These are phyloP conservation scores for Peniophora sp. DNA, from an alignment of 1,284 basidiomycete species.

Conservation along the genomic window DNA sequence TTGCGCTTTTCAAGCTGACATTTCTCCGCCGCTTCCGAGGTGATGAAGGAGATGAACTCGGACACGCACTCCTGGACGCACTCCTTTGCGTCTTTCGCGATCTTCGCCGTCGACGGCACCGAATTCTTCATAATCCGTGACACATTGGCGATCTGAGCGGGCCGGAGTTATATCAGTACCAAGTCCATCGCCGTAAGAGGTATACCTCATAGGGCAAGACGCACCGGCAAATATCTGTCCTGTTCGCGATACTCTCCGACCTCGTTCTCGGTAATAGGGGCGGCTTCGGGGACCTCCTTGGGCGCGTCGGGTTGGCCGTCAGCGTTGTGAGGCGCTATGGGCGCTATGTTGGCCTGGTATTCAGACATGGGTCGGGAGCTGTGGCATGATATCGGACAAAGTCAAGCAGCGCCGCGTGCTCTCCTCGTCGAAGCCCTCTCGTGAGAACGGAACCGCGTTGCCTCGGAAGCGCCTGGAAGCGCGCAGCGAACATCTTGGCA, in stretches of 20 bases:
- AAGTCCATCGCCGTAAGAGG: constrained; percentile 2
- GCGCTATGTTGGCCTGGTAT: constrained; percentile 45
- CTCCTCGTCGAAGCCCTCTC: too few species aligned
- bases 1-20: constrained; percentile 83
- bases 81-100: constrained; percentile 95
- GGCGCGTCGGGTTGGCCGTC: constrained; percentile 29
- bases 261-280: constrained; percentile 83
- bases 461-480: too few species aligned
- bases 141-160: constrained; percentile 85
- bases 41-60: constrained; percentile 95
- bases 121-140: constrained; percentile 91
- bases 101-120: constrained; percentile 88
- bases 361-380: constrained; percentile 34
- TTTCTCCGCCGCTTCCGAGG: constrained; percentile 84
- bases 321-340: constrained; percentile 29
- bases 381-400: too few species aligned
- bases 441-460: too few species aligned
- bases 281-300: constrained; percentile 45
- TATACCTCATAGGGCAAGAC: constrained; percentile 25
- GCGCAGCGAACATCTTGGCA: too few species aligned
- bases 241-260: constrained; percentile 89
- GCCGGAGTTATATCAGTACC: background rate
- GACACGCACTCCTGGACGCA: constrained; percentile 95
- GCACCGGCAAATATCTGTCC: constrained; percentile 83
- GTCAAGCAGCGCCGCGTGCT: too few species aligned